A percentile compares a stretch with the other conserved stretches of the same genome.
Evolutionary conservation across 371 early-diverging fungal species (phyloP).

Genomic region (Lichtheimia ornata): DNA sequence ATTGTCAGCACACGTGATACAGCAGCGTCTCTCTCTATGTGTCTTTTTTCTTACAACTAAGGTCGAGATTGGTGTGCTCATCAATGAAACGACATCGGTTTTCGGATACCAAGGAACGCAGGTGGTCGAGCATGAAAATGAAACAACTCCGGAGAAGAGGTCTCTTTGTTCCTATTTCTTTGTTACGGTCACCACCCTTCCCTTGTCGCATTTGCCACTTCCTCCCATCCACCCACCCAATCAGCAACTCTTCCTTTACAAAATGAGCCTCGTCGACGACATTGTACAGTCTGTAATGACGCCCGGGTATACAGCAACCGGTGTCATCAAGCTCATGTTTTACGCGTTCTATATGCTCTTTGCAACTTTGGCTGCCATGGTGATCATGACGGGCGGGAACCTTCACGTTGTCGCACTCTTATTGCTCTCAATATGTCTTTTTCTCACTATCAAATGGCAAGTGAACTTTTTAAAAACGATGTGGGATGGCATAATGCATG

Average conservation of each 20-base stretch:
- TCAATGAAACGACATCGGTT: constrained; percentile 53
- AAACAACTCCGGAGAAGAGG: not conserved
- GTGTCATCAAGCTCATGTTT: constrained; percentile 58
- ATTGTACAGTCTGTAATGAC: constrained; percentile 57
- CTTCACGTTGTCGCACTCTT: constrained; percentile 57
- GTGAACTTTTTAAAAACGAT: constrained; percentile 1
- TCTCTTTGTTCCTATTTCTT: not conserved
- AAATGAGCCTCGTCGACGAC: constrained; percentile 32
- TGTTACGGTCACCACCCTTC: not conserved
- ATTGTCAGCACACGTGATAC: not conserved
- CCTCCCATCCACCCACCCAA: not conserved
- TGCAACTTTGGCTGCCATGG: constrained; percentile 41
- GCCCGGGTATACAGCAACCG: constrained; percentile 58
- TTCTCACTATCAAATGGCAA: constrained; percentile 60
- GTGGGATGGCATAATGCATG: not conserved
- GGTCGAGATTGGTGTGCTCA: constrained; percentile 61
- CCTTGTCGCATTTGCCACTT: not conserved
- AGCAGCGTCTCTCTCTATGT: not conserved
- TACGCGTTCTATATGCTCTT: constrained; percentile 61
- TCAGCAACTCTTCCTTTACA: not conserved
- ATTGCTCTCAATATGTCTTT: constrained; percentile 51
- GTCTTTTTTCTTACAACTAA: constrained; percentile 47
- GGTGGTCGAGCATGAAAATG: constrained; percentile 2
- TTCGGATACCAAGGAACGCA: constrained; percentile 49
- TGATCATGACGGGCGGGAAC: constrained; percentile 50